Evolutionary conservation across 805 yeast genomes (phyloP).

Genomic region (Pichia manshurica): DNA sequence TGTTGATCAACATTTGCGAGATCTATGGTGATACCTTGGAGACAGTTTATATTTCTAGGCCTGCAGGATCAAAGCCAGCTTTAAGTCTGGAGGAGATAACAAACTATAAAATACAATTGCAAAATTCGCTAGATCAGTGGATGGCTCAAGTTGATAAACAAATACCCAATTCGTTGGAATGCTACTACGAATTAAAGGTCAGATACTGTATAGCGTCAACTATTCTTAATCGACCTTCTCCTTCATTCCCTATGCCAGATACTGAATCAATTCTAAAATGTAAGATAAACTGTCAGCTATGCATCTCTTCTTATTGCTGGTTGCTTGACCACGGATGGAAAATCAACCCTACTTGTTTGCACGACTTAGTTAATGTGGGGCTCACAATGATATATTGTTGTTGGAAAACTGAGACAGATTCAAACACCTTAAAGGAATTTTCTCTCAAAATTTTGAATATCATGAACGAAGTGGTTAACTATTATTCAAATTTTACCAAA

Average conservation of each 20-base stretch:
- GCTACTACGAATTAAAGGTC: conserved; percentile 20
- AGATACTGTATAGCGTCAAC: conserved; percentile 19
- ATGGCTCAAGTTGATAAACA: conserved; percentile 17
- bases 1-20: conserved; percentile 18
- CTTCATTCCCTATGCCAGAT: conserved; percentile 21
- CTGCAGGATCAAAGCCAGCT: conserved; percentile 18
- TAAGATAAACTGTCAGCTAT: conserved; percentile 18
- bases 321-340: conserved; percentile 17
- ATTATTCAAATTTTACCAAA: conserved; percentile 16
- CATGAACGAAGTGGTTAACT: conserved; percentile 17
- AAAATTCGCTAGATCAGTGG: conserved; percentile 17
- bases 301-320: conserved; percentile 15
- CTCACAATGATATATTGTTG: conserved; percentile 23
- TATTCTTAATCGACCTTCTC: conserved; percentile 23
- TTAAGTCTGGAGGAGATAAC: conserved; percentile 12
- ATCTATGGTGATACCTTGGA: conserved; percentile 23
- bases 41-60: conserved; percentile 16
- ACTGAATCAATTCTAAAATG: conserved; percentile 15
- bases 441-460: conserved; percentile 13
- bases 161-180: conserved; percentile 16
- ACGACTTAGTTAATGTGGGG: conserved; percentile 20
- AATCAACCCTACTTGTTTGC: conserved; percentile 17
- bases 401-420: conserved; percentile 20
- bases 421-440: conserved; percentile 14
- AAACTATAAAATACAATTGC: conserved; percentile 11